Percentiles rank a stretch among this genome's conserved stretches.
Evolutionary conservation across 1,139 yeast genomes (phyloP).

Genomic region (Suhomyces terraborum): DNA sequence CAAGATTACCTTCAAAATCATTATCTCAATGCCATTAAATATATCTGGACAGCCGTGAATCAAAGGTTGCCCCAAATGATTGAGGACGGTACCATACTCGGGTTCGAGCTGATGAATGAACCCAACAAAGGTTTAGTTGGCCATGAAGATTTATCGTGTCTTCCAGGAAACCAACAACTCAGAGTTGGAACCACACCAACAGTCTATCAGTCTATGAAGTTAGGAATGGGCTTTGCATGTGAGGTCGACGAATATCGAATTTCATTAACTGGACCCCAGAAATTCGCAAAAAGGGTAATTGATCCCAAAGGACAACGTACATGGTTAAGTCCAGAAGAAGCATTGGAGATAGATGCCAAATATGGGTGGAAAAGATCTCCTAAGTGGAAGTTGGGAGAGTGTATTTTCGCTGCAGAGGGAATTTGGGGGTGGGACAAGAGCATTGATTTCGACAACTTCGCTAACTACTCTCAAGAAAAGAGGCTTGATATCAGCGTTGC

Average conservation of each 20-base stretch:
- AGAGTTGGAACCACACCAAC: slow-evolving; percentile 72
- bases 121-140: slow-evolving; percentile 74
- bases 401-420: slow-evolving; percentile 78
- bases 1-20: slow-evolving; percentile 75
- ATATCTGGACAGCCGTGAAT: slow-evolving; percentile 55
- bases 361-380: slow-evolving; percentile 70
- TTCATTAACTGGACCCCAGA: slow-evolving; percentile 72
- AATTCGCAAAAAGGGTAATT: slow-evolving; percentile 53
- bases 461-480: slow-evolving; percentile 24
- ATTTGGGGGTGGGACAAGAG: slow-evolving; percentile 61
- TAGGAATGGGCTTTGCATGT: slow-evolving; percentile 74
- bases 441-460: slow-evolving; percentile 26
- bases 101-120: slow-evolving; percentile 86
- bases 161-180: slow-evolving; percentile 58
- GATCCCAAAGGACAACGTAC: slow-evolving; percentile 70
- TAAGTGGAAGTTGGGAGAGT: slow-evolving; percentile 70
- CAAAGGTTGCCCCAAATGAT: slow-evolving; percentile 55
- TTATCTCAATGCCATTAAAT: slow-evolving; percentile 56
- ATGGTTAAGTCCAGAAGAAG: slow-evolving; percentile 60
- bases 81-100: slow-evolving; percentile 57
- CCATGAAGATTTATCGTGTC: slow-evolving; percentile 42
- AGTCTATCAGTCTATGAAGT: slow-evolving; percentile 54
- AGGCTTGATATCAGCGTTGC: slow-evolving; percentile 38
- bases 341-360: slow-evolving; percentile 47
- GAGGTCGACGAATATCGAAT: slow-evolving; percentile 68